Evolutionary conservation across 1,284 basidiomycete genomes (phyloP), one percentile per base, ranked within the genome.

Genomic region (Sutorius eximius): DNA sequence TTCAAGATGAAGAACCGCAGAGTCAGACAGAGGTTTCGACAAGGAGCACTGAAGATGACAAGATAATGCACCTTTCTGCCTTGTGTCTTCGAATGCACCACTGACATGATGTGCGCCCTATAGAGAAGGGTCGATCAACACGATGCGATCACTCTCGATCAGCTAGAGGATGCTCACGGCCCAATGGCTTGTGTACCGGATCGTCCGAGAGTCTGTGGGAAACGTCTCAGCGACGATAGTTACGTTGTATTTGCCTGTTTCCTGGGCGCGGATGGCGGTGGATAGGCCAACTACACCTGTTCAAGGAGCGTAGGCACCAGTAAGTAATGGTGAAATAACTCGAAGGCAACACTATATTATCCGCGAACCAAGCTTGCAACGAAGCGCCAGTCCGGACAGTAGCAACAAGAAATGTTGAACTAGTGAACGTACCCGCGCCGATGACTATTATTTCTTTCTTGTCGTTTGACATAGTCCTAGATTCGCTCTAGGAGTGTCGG

Each of bases 171-270:
- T 1, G 8, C 85, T 64, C 64, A 89, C 89, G 16, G 89, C 89
- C 89, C 89, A 91, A 18, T 80, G 79, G 66, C 86, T 89, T 2
- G 89, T 87, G 62, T 89, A 91, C 27, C 77, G 76, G 63, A 85
- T 82, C 18, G 74, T 78, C 67, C 86, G 86, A 1, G 80, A 75
- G 63, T 91, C 89, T 22, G 75, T 82, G 0, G 87, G 87, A 36
- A 89, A 74, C 5, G 76, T 73, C 50, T 89, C 86, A 2, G 89
- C 85, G 18, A 91, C 67, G 45, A 92, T 77, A 3, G 81, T 83
- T 13, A 90, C 85, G 9, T 72, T 61, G 62, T 85, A 83, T 10
- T 70, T 76, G 9, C 76, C 79, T 32, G 74, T 75, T 63, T 87
- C 82, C 66, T 86, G 85, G 27, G 89, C 71, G 53, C 72, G 79